Evolutionary conservation across 2,329 filamentous ascomycete species (phyloP).

Genomic region (Ophiosphaerella herpotricha): DNA sequence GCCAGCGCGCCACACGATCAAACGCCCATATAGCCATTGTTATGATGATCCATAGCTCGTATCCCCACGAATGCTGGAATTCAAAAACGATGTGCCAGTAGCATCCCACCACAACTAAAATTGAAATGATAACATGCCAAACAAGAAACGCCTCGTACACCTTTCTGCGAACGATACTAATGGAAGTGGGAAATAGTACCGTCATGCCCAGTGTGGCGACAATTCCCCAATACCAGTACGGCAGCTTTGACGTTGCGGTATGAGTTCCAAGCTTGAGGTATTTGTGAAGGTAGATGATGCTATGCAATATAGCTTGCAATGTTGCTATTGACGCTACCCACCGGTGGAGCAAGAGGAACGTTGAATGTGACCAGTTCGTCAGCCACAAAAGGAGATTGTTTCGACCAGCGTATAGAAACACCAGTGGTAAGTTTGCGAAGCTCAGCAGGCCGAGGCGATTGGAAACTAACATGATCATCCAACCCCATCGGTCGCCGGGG

Average conservation of each 20-base stretch:
- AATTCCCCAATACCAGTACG: conserved; percentile 23
- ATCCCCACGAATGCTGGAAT: conserved; percentile 46
- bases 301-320: conserved; percentile 55
- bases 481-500: background rate
- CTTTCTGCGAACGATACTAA: conserved; percentile 10
- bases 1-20: conserved; percentile 51
- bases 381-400: conserved; percentile 57
- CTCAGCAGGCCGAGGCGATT: conserved; percentile 38
- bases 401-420: conserved; percentile 52
- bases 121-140: conserved; percentile 49
- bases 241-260: conserved; percentile 41
- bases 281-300: conserved; percentile 47
- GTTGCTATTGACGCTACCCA: conserved; percentile 47
- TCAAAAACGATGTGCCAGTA: conserved; percentile 49
- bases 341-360: conserved; percentile 54
- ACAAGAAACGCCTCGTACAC: conserved; percentile 47
- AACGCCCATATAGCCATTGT: conserved; percentile 52
- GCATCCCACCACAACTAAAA: conserved; percentile 50
- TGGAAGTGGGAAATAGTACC: conserved; percentile 8
- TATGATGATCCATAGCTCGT: conserved; percentile 54
- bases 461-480: too few relatives aligned
- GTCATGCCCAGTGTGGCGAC: conserved; percentile 12
- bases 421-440: conserved; percentile 48
- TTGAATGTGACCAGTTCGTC: conserved; percentile 57
- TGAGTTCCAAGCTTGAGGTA: conserved; percentile 39